Evolutionary conservation across 345 rosid species (phyloP), one percentile per base, ranked within the genome.

Genomic region (Trapa incisa): DNA sequence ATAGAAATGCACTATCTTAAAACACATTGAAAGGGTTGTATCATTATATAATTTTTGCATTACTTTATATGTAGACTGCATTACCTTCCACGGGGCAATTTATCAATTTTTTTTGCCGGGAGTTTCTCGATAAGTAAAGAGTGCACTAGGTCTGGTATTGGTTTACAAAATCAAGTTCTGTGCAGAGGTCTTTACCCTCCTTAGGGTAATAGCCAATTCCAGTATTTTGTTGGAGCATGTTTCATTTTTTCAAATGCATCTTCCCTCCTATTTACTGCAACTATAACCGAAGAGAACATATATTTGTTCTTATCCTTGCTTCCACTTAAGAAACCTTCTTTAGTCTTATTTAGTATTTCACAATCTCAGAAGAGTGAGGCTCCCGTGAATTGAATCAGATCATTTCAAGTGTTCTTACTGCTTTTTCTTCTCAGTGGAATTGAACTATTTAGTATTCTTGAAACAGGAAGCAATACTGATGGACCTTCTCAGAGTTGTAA

Each of bases 401-500:
- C 15, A 5, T 2, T 11, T 41, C 43, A 41, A 41, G 43, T 41
- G 43, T 3, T 41, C 32, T 22, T 54, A 2, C 35, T 58, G 48
- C 16, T 58, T 32, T 11, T 9, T 33, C 63, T 3, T 58, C 1
- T 58, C 7, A 2, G 37, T 32, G 63, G 14, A 38, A 29, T 58
- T 58, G 63, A 58, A 9, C 12, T 10, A 35, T 58, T 58, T 58
- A 33, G 32, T 32, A 10, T 58, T 32, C 38, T 63, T 79, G 75
- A 36, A 70, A 81, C 94, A 93, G 98, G 98, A 90, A 86, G 90
- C 83, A 33, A 75, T 93, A 67, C 84, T 93, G 54, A 64, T 88
- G 88, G 97, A 93, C 79, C 98, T 93, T 79, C 94, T 90, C 11
- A 82, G 87, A 75, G 97, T 93, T 61, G 77, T 90, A 56, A 86